These are phyloP conservation scores for Podila minutissima DNA, from an alignment of 192 early-diverging fungal genomes.

Conservation along the genomic window DNA sequence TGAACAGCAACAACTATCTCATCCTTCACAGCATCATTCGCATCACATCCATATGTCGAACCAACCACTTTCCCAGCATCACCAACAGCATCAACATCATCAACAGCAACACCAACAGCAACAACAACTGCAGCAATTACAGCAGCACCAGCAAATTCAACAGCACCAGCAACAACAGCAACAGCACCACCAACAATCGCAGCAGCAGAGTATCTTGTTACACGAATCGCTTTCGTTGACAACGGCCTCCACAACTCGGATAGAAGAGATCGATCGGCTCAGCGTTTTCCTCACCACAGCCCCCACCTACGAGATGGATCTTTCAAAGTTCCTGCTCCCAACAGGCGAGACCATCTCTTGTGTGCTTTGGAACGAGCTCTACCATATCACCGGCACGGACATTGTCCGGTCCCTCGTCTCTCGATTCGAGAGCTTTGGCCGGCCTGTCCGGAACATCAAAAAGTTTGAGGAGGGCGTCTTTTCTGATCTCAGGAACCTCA, in stretches of 20 bases:
- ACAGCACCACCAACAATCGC: constrained; percentile 36
- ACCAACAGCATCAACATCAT: constrained; percentile 27
- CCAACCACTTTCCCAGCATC: constrained; percentile 7
- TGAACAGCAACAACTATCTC: constrained; percentile 6
- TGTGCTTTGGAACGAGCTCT: constrained; percentile 92
- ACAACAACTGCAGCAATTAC: constrained; percentile 7
- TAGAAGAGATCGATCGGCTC: constrained; percentile 48
- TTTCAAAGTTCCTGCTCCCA: constrained; percentile 64
- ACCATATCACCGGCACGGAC: constrained; percentile 96
- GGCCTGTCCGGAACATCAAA: constrained; percentile 88
- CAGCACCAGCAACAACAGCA: constrained; percentile 26
- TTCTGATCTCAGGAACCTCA: constrained; percentile 93
- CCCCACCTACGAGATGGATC: constrained; percentile 44
- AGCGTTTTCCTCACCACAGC: constrained; percentile 50
- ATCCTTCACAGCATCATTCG: constrained; percentile 6
- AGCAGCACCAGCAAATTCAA: neutral
- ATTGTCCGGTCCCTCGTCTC: constrained; percentile 91
- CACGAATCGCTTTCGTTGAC: constrained; percentile 38
- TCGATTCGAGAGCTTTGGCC: constrained; percentile 90
- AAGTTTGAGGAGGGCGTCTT: constrained; percentile 99
- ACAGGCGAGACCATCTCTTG: constrained; percentile 93
- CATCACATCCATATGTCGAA: neutral
- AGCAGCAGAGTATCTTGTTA: constrained; percentile 31
- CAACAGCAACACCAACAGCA: constrained; percentile 21
- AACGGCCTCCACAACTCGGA: constrained; percentile 44